phyloP scores from a whole-genome alignment of 2,329 filamentous ascomycete genomes.

The Aspergillus niger region DNA sequence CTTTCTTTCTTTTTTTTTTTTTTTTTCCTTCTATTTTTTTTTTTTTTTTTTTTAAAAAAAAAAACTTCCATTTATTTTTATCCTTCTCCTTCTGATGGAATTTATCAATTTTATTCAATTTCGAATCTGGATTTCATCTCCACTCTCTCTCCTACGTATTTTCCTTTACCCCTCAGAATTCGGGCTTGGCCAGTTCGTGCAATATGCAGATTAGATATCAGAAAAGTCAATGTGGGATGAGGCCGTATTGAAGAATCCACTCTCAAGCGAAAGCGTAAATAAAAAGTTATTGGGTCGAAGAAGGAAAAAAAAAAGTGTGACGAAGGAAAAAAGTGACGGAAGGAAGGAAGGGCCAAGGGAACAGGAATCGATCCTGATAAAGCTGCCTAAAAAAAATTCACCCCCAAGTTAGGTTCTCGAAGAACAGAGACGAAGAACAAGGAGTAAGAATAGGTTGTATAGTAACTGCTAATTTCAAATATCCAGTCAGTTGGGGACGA shows the following conservation, averaged over 20 bases:
- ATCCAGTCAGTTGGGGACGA: not conserved
- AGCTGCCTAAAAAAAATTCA: not conserved
- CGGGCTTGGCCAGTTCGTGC: slow-evolving; percentile 10
- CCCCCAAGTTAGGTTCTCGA: not conserved
- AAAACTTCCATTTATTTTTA: not conserved
- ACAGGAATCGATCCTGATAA: not conserved
- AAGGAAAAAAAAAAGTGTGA: not conserved
- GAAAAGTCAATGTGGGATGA: slow-evolving; percentile 5
- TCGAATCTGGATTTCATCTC: not conserved
- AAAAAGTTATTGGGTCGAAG: not conserved
- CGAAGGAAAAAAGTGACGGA: not conserved
- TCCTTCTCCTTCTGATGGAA: not conserved
- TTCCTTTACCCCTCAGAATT: not conserved
- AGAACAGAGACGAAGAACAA: not conserved
- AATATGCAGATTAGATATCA: slow-evolving; percentile 14
- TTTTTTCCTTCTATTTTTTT: slow-evolving; percentile 5
- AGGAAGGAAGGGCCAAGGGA: not conserved
- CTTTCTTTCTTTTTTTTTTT: slow-evolving; percentile 5
- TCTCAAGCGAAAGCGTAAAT: not conserved
- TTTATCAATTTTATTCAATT: not conserved
- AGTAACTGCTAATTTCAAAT: not conserved
- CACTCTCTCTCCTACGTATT: not conserved
- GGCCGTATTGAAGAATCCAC: slow-evolving; percentile 13
- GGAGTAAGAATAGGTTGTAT: not conserved
- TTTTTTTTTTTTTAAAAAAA: not conserved